Base-by-base conservation (phyloP, 1,284 basidiomycete genomes). In the Bondarzewia mesenterica region DNA sequence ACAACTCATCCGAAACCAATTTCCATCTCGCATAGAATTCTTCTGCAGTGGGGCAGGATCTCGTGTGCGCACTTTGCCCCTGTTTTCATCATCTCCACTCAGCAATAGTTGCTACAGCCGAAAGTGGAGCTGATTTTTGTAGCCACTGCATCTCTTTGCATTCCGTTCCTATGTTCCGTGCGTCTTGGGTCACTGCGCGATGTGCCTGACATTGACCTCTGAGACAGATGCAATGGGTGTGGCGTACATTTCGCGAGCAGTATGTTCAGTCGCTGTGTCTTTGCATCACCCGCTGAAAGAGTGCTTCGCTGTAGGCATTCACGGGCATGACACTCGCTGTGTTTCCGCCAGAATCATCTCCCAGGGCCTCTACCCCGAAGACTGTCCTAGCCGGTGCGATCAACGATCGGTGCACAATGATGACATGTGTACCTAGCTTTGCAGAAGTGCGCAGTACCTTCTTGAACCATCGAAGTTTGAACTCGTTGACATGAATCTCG, bases 1-100 rank as follows among this genome's bases (percentile, higher is more conserved):
- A 59, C 58, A 4, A 55, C 60, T 2, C 59, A 57, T 41, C 59
- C 60, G 4, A 62, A 62, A 42, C 58, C 58, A 2, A 54, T 60
- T 18, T 7, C 22, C 7, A 54, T 46, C 37, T 55, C 50, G 4
- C 49, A 52, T 26, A 25, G 45, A 15, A 46, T 46, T 5, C 43
- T 55, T 10, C 7, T 53, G 4, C 38, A 51, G 14, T 38, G 38
- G 3, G 39, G 39, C 18, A 14, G 23, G 15, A 41, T 41, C 15
- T 6, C 39, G 23, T 21, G 39, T 41, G 22, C 18, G 12, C 22
- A 14, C 23, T 21, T n/a, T 32, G 12, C 29, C 29, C 5, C 2
- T 7, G 12, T 7, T n/a, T 5, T 3, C 2, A 2, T 32, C 5
- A 3, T 15, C 4, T 32, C 15, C 29, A 15, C 4, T 4, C 23